These are phyloP conservation scores for Colletotrichum simmondsii DNA, from an alignment of 2,329 filamentous ascomycete species.

Conservation along the genomic window DNA sequence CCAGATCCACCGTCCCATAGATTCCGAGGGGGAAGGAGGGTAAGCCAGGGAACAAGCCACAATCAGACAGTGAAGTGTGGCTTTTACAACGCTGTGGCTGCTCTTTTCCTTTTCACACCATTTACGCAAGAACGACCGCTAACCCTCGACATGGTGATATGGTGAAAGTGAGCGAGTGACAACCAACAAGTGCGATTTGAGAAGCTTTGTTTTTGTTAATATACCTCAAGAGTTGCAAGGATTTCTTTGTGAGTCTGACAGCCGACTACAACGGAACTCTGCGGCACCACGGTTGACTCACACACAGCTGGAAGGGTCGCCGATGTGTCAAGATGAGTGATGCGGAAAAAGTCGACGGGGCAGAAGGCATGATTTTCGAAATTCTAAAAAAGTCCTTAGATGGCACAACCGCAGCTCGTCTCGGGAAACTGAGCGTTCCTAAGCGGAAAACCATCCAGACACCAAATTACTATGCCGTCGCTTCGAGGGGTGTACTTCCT, in stretches of 20 bases:
- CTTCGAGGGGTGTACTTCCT: conserved; percentile 86
- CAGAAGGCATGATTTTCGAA: conserved; percentile 54
- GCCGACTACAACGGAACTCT: background rate
- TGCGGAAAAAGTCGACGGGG: conserved; percentile 29
- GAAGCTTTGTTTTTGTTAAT: background rate
- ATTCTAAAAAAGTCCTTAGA: conserved; percentile 54
- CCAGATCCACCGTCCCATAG: background rate
- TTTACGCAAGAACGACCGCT: conserved; percentile 26
- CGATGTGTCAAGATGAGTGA: conserved; percentile 36
- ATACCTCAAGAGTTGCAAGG: background rate
- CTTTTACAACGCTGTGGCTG: conserved; percentile 15
- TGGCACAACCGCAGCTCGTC: conserved; percentile 63
- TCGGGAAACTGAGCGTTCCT: conserved; percentile 73
- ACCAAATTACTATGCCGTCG: conserved; percentile 82
- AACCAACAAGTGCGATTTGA: background rate
- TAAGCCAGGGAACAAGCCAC: conserved; percentile 14
- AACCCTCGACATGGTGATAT: conserved; percentile 1
- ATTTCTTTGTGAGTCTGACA: background rate
- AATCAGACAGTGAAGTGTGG: background rate
- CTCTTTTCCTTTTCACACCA: conserved; percentile 11
- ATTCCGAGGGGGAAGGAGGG: background rate
- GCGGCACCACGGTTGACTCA: conserved; percentile 7
- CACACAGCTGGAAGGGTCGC: background rate
- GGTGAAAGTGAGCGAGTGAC: background rate
- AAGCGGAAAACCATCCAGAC: conserved; percentile 78